phyloP scores from a whole-genome alignment of 1,284 basidiomycete genomes.

The Trichosporon faecale region DNA sequence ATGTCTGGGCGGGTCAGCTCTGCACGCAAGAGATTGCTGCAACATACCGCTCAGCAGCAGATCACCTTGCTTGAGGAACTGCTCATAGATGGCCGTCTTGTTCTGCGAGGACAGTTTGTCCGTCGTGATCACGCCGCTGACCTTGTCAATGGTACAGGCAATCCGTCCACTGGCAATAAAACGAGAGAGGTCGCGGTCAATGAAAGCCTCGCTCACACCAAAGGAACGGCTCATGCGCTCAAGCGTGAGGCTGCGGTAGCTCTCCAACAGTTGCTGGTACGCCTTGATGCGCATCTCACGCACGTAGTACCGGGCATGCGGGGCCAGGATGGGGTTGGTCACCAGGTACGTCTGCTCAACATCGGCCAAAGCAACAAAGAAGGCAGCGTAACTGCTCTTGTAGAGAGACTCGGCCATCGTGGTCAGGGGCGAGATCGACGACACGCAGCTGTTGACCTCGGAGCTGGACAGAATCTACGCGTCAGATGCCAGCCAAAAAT shows the following conservation, averaged over 20 bases:
- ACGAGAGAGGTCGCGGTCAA: constrained; percentile 84
- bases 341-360: constrained; percentile 84
- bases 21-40: neutral
- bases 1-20: constrained; percentile 39
- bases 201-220: constrained; percentile 82
- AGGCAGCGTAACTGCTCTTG: constrained; percentile 89
- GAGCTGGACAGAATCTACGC: constrained; percentile 57
- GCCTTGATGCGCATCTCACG: constrained; percentile 96
- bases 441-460: constrained; percentile 55
- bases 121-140: constrained; percentile 90
- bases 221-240: constrained; percentile 84
- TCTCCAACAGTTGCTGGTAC: constrained; percentile 87
- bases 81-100: constrained; percentile 88
- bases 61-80: constrained; percentile 83
- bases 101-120: constrained; percentile 69
- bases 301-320: constrained; percentile 86
- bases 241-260: constrained; percentile 84
- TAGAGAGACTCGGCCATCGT: constrained; percentile 64
- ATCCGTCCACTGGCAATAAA: constrained; percentile 90
- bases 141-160: constrained; percentile 90
- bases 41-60: constrained; percentile 66
- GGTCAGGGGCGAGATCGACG: constrained; percentile 55
- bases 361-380: constrained; percentile 84
- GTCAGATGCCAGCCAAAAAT: constrained; percentile 9
- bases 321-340: constrained; percentile 77